Base-by-base conservation (phyloP, 306 rosid genomes). In the Gleditsia sinensis region DNA sequence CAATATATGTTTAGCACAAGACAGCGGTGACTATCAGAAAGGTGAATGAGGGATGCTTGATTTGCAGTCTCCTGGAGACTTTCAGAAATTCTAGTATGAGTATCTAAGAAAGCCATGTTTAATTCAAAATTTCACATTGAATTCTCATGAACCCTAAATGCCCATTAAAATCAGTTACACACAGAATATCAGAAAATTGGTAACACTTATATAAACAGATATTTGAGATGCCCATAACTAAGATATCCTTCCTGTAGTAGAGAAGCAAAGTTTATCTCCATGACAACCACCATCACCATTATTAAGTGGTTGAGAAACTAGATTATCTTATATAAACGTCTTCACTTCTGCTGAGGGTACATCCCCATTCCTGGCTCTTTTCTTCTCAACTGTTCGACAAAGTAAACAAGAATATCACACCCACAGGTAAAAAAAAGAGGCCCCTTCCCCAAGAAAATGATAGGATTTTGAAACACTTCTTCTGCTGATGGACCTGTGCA, bases 311-410 rank as follows among this genome's bases (percentile, higher is more conserved):
- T 53, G 39, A 55, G 36, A 48, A 67, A 57, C 25, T n/a, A 67
- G 28, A 65, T 56, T 82, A 81, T 87, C 86, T 90, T 76, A 90
- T 21, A 87, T 45, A 51, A n/a, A n/a, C 93, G 96, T 72, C 96
- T 84, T 36, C 87, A 83, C 59, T 83, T 90, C 82, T 90, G 96
- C 73, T 86, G 96, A 81, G 92, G 96, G 80, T 88, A 88, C 87
- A 86, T 82, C 72, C 93, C 93, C 93, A 83, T 86, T 72, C 84
- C 86, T 11, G 73, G 79, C 49, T 90, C 93, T 86, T 88, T 90
- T 72, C 91, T 88, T 76, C 96, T 88, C 82, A 88, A 61, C 96
- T 88, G 93, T 74, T 63, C 42, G 40, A 24, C 71, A 59, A 78
- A 37, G 28, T 59, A 67, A 76, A 57, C 48, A 81, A 23, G 7